Evolutionary conservation across 495 filamentous ascomycete genomes (phyloP).

Genomic region (Neurospora intermedia): DNA sequence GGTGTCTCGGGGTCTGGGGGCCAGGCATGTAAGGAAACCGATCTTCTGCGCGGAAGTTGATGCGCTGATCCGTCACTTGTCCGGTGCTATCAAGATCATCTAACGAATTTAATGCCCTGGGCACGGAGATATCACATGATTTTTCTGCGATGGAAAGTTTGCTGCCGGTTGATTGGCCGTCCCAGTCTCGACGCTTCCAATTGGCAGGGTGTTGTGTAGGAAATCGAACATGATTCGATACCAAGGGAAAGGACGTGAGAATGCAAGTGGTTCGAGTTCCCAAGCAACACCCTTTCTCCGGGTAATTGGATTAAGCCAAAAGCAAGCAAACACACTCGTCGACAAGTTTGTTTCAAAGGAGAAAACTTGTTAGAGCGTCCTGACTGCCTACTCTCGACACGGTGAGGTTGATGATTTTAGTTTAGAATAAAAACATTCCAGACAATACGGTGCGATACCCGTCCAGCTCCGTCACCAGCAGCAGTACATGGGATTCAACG

Average conservation of each 20-base stretch:
- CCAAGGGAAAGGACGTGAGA: not conserved
- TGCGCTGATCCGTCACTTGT: not conserved
- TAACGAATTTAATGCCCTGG: not conserved
- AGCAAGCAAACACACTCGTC: not conserved
- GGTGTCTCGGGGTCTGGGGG: not conserved
- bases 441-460: not conserved
- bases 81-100: not conserved
- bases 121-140: not conserved
- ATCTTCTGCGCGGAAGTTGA: not conserved
- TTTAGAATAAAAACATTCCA: not conserved
- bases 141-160: not conserved
- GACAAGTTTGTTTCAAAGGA: not conserved
- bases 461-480: not conserved
- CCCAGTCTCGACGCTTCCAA: not conserved
- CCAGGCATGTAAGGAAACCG: not conserved
- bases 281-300: not conserved
- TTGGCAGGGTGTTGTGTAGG: not conserved
- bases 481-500: not conserved
- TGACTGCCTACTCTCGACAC: not conserved
- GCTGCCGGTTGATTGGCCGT: not conserved
- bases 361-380: not conserved
- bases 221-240: not conserved
- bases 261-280: not conserved
- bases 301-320: not conserved
- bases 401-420: not conserved